These are phyloP conservation scores for Spinellus fusiger DNA, from an alignment of 192 early-diverging fungal species.

Conservation along the genomic window DNA sequence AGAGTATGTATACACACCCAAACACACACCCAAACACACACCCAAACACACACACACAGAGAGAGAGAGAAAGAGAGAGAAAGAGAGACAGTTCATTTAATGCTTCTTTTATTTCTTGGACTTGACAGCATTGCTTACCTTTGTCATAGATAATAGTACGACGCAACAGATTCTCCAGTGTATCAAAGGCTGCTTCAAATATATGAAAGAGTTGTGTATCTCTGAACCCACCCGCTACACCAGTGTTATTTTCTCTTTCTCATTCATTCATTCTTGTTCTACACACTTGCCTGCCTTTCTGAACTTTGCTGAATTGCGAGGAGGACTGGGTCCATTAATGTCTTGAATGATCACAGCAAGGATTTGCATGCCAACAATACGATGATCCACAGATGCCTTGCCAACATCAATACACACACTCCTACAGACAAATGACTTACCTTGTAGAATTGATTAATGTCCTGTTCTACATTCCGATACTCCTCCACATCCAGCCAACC, in stretches of 20 bases:
- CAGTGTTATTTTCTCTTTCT: neutral
- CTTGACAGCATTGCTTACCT: too few relatives aligned
- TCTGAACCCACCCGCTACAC: slow-evolving; percentile 39
- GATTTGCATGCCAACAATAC: slow-evolving; percentile 61
- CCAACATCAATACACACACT: neutral
- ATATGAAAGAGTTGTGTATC: slow-evolving; percentile 33
- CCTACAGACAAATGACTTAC: slow-evolving; percentile 33
- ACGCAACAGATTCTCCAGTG: slow-evolving; percentile 36
- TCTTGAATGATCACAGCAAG: slow-evolving; percentile 64
- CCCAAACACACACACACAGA: too few relatives aligned
- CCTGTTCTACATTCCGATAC: slow-evolving; percentile 48
- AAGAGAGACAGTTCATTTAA: too few relatives aligned
- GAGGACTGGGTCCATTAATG: slow-evolving; percentile 59
- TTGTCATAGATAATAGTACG: slow-evolving; percentile 30
- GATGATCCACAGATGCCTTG: slow-evolving; percentile 49
- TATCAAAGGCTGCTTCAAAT: slow-evolving; percentile 29
- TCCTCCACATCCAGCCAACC: slow-evolving; percentile 72
- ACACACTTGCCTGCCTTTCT: slow-evolving; percentile 56
- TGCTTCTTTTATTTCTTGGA: too few relatives aligned
- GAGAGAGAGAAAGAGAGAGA: too few relatives aligned
- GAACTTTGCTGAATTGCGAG: slow-evolving; percentile 59
- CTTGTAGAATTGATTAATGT: slow-evolving; percentile 53
- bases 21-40: too few relatives aligned
- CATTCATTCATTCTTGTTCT: neutral
- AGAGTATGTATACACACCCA: too few relatives aligned